Percentiles rank a stretch among this genome's conserved stretches.
These are phyloP conservation scores for Beauveria asiatica DNA, from an alignment of 2,329 filamentous ascomycete genomes.

Conservation along the genomic window DNA sequence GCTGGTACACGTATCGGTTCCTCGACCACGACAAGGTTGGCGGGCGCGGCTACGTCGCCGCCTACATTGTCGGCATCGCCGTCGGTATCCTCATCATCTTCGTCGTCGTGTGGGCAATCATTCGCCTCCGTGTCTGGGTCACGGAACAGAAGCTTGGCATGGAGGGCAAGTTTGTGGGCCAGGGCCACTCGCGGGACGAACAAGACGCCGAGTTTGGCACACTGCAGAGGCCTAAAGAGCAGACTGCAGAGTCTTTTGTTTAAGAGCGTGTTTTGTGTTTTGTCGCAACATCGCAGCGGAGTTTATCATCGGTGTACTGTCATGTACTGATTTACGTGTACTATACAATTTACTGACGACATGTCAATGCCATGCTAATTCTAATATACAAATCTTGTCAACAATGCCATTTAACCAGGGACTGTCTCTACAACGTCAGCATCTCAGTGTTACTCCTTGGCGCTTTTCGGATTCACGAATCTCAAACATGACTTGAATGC, in stretches of 20 bases:
- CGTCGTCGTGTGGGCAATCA: conserved; percentile 38
- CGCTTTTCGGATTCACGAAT: conserved; percentile 76
- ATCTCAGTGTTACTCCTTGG: conserved; percentile 75
- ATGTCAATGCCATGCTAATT: neutral
- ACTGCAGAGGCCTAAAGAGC: neutral
- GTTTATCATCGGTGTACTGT: neutral
- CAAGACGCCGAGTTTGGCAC: neutral
- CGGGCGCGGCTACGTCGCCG: conserved; percentile 43
- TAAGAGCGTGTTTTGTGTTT: neutral
- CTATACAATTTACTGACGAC: neutral
- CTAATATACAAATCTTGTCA: neutral
- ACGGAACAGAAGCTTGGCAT: conserved; percentile 38
- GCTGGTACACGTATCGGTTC: conserved; percentile 71
- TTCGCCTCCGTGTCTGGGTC: conserved; percentile 41
- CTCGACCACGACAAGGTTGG: conserved; percentile 54
- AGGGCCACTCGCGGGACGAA: conserved; percentile 10
- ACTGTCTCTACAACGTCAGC: conserved; percentile 36
- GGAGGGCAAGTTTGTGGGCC: conserved; percentile 32
- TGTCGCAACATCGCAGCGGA: neutral
- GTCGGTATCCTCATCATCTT: conserved; percentile 46
- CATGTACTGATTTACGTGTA: neutral
- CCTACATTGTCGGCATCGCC: conserved; percentile 46
- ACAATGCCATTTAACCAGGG: neutral
- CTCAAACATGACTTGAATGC: conserved; percentile 94
- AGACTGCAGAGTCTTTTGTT: neutral